phyloP scores from a whole-genome alignment of 805 yeast genomes.

The Nakazawaea anatomiae region DNA sequence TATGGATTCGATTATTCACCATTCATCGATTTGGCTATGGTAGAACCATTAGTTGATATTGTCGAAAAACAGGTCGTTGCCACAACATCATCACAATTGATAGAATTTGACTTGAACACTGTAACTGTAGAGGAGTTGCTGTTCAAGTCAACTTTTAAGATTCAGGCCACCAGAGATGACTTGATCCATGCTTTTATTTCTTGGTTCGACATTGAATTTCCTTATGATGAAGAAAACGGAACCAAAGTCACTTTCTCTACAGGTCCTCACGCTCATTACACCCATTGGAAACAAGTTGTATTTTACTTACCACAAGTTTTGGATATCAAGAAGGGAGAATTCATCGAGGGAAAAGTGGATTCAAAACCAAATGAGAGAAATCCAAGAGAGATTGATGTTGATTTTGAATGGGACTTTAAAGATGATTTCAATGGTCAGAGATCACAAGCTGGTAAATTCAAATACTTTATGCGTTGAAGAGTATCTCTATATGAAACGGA shows the following conservation, averaged over 20 bases:
- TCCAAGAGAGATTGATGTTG: conserved; percentile 88
- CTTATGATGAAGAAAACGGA: conserved; percentile 40
- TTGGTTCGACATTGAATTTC: conserved; percentile 95
- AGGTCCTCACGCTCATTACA: conserved; percentile 89
- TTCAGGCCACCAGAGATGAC: conserved; percentile 75
- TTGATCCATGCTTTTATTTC: conserved; percentile 82
- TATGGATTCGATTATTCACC: conserved; percentile 96
- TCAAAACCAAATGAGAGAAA: conserved; percentile 72
- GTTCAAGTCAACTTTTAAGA: conserved; percentile 62
- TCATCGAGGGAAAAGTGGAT: conserved; percentile 62
- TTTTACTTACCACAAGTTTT: conserved; percentile 83
- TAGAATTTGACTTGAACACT: conserved; percentile 86
- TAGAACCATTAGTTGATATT: conserved; percentile 94
- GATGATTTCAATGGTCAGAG: conserved; percentile 44
- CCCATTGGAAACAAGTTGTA: conserved; percentile 99
- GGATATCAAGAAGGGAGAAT: conserved; percentile 71
- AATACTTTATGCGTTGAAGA: conserved; percentile 63
- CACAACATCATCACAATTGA: conserved; percentile 65
- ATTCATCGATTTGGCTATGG: conserved; percentile 77
- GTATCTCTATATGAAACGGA: no score
- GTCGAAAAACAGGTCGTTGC: conserved; percentile 71
- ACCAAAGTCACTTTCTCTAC: conserved; percentile 77
- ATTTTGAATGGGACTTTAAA: conserved; percentile 52
- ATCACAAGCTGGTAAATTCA: conserved; percentile 51
- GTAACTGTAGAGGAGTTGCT: conserved; percentile 78